phyloP scores from a whole-genome alignment of 1,284 basidiomycete species.

The Trichosporon sp. region DNA sequence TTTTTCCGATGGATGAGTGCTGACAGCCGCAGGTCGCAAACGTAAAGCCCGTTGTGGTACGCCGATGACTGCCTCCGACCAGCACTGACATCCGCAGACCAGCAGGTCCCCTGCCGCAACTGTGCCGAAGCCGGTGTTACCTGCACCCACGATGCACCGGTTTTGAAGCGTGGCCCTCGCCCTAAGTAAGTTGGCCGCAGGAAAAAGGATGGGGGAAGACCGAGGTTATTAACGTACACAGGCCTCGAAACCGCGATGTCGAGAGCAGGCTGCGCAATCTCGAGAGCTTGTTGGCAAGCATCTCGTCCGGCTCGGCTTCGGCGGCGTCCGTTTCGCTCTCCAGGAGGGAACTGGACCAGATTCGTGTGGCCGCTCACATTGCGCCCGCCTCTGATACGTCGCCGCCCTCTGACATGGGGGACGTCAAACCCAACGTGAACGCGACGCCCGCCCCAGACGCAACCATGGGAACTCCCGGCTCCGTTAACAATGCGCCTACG shows the following conservation, averaged over 20 bases:
- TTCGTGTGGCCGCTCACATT: slow-evolving; percentile 38
- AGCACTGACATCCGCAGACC: slow-evolving; percentile 31
- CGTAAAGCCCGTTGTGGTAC: slow-evolving; percentile 44
- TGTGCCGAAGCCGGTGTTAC: slow-evolving; percentile 39
- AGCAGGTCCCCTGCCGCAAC: slow-evolving; percentile 41
- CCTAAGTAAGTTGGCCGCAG: slow-evolving; percentile 34
- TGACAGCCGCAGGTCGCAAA: slow-evolving; percentile 35
- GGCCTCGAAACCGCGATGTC: slow-evolving; percentile 37
- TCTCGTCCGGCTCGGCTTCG: slow-evolving; percentile 33
- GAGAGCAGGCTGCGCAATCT: slow-evolving; percentile 42
- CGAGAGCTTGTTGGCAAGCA: slow-evolving; percentile 40
- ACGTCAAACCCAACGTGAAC: slow-evolving; percentile 1
- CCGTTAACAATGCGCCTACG: slow-evolving; percentile 9
- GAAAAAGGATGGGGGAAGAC: slow-evolving; percentile 33
- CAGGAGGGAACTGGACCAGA: slow-evolving; percentile 37
- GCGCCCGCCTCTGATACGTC: slow-evolving; percentile 36
- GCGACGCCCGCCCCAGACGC: slow-evolving; percentile 9
- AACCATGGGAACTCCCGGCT: slow-evolving; percentile 17
- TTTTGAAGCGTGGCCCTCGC: slow-evolving; percentile 43
- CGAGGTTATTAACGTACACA: slow-evolving; percentile 35
- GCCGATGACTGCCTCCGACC: slow-evolving; percentile 12
- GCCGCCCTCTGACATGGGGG: slow-evolving; percentile 28
- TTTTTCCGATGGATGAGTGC: not conserved
- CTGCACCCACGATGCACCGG: slow-evolving; percentile 44
- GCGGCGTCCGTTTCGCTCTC: slow-evolving; percentile 34